Percentiles rank a stretch among this genome's conserved stretches.
phyloP scores from a whole-genome alignment of 441 rosid species.

The Mallotus japonicus region DNA sequence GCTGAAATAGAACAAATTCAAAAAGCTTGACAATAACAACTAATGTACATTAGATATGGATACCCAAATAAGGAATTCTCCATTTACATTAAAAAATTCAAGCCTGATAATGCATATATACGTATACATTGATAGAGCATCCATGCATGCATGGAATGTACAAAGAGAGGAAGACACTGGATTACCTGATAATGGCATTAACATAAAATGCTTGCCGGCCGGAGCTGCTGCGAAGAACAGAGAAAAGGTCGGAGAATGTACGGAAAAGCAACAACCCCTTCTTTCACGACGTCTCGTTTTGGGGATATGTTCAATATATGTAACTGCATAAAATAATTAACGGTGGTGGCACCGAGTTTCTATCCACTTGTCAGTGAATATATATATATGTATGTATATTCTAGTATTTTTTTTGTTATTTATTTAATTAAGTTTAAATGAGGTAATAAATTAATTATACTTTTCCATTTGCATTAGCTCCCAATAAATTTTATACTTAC shows the following conservation, averaged over 20 bases:
- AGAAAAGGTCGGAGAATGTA: slow-evolving; percentile 7
- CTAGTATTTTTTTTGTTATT: too few species aligned
- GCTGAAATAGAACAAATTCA: too few species aligned
- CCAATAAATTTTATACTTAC: too few species aligned
- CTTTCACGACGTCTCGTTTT: not conserved
- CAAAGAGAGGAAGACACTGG: not conserved
- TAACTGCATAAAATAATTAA: too few species aligned
- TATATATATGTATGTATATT: too few species aligned
- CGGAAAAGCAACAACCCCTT: not conserved
- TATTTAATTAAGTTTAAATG: too few species aligned
- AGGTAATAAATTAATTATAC: too few species aligned
- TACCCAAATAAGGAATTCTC: not conserved
- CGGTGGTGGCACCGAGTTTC: not conserved
- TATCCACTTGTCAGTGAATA: too few species aligned
- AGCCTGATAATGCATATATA: too few species aligned
- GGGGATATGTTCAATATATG: not conserved
- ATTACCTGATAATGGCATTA: slow-evolving; percentile 7
- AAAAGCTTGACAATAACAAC: too few species aligned
- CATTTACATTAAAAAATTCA: not conserved
- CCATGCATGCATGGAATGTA: not conserved
- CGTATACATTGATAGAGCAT: not conserved
- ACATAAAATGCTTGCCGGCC: not conserved
- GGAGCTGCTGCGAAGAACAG: slow-evolving; percentile 5
- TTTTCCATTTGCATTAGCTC: too few species aligned
- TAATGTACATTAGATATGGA: too few species aligned